phyloP scores from a whole-genome alignment of 2,329 filamentous ascomycete genomes.

The Helotiales sp. region DNA sequence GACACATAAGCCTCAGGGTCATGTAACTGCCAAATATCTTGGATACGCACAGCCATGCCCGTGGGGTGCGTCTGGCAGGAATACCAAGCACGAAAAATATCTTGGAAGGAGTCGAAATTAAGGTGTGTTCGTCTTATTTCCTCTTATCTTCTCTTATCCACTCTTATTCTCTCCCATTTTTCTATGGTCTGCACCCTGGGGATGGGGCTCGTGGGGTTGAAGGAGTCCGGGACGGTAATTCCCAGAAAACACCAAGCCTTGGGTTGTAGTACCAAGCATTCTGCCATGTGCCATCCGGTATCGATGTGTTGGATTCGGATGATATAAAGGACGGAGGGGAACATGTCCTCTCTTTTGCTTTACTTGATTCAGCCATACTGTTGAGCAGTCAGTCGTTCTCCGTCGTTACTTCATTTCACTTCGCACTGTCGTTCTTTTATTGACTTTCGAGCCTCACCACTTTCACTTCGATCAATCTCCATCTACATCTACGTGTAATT shows the following conservation, averaged over 20 bases:
- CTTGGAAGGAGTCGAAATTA: neutral
- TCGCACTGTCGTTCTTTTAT: neutral
- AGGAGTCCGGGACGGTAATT: neutral
- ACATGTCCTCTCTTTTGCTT: neutral
- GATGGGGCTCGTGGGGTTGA: neutral
- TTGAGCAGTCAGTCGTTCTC: constrained; percentile 9
- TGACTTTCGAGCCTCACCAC: neutral
- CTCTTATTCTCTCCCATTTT: no score
- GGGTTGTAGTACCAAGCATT: constrained; percentile 5
- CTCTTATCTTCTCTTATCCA: no score
- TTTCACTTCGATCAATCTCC: neutral
- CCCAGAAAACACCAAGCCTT: constrained; percentile 11
- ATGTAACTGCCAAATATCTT: constrained; percentile 13
- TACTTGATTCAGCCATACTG: constrained; percentile 9
- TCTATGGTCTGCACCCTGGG: neutral
- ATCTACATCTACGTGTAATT: neutral
- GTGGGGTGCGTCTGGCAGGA: neutral
- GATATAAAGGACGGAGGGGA: constrained; percentile 8
- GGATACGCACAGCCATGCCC: neutral
- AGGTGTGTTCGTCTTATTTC: constrained; percentile 8
- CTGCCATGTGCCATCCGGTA: constrained; percentile 1
- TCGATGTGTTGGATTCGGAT: neutral
- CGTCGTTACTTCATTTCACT: neutral
- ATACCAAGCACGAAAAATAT: neutral
- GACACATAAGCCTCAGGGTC: neutral